phyloP scores from a whole-genome alignment of 768 basidiomycete genomes.

The Dentipellis sp. region DNA sequence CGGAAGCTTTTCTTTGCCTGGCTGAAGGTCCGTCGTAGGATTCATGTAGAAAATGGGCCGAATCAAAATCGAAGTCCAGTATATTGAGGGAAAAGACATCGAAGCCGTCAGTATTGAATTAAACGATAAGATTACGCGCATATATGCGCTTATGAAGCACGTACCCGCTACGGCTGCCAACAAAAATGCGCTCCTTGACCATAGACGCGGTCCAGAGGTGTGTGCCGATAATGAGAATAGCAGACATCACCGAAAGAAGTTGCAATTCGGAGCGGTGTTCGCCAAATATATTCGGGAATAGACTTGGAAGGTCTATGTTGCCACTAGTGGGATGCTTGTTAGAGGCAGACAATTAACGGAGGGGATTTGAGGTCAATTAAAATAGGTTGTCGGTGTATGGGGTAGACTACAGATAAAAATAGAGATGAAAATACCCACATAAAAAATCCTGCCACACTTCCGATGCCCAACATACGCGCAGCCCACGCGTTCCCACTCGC shows the following conservation, averaged over 20 bases:
- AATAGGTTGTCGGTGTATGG: too few species aligned
- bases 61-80: not conserved
- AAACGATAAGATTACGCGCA: not conserved
- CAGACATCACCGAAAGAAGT: slow-evolving; percentile 70
- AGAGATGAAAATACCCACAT: slow-evolving; percentile 41
- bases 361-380: too few species aligned
- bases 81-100: not conserved
- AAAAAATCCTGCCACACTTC: slow-evolving; percentile 82
- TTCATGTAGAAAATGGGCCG: not conserved
- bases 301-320: slow-evolving; percentile 61
- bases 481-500: slow-evolving; percentile 93
- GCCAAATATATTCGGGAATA: slow-evolving; percentile 51
- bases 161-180: slow-evolving; percentile 23
- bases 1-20: slow-evolving; percentile 23
- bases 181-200: slow-evolving; percentile 69
- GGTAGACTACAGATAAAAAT: too few species aligned
- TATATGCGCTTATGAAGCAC: slow-evolving; percentile 11
- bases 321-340: slow-evolving; percentile 39
- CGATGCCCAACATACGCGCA: slow-evolving; percentile 82
- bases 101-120: too few species aligned
- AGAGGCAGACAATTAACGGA: not conserved
- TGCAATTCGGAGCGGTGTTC: slow-evolving; percentile 74
- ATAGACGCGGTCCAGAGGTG: slow-evolving; percentile 53
- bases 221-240: slow-evolving; percentile 51
- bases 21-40: slow-evolving; percentile 6